Conservation (phyloP, 805 yeast species). For the Saccharomycopsis malanga region DNA sequence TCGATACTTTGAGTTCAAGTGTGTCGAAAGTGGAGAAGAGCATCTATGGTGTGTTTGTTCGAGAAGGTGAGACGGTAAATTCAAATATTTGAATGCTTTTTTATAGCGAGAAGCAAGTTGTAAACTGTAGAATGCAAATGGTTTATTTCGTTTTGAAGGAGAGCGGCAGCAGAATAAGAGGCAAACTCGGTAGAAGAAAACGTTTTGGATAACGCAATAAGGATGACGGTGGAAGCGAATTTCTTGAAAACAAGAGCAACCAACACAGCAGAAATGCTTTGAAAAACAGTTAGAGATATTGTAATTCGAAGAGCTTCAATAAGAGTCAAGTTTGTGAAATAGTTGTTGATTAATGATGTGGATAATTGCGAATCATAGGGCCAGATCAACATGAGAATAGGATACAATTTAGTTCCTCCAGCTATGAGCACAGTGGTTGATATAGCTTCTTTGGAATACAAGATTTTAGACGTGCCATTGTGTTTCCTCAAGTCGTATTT, state of each 20-base stretch:
- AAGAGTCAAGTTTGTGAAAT: constrained; percentile 54
- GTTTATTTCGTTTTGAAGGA: no score
- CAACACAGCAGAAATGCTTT: constrained; percentile 11
- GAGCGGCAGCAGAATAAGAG: no score
- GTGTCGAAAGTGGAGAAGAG: not conserved
- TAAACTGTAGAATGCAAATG: no score
- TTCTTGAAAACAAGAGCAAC: constrained; percentile 10
- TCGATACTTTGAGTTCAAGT: not conserved
- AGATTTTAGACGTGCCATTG: not conserved
- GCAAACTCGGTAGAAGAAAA: no score
- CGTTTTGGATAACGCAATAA: constrained; percentile 2
- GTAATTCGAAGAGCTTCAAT: constrained; percentile 53
- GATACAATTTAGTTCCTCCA: constrained; percentile 74
- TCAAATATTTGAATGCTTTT: not conserved
- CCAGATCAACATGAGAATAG: constrained; percentile 93
- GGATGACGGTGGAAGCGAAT: constrained; percentile 5
- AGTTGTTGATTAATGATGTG: constrained; percentile 44
- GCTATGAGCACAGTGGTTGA: constrained; percentile 69
- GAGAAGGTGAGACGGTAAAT: not conserved
- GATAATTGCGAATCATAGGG: constrained; percentile 81
- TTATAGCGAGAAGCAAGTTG: no score
- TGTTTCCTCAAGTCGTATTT: not conserved
- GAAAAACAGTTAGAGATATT: constrained; percentile 7
- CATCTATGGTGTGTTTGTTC: not conserved
- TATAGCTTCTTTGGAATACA: constrained; percentile 36